phyloP scores from a whole-genome alignment of 345 rosid genomes.

The Clausena lansium region DNA sequence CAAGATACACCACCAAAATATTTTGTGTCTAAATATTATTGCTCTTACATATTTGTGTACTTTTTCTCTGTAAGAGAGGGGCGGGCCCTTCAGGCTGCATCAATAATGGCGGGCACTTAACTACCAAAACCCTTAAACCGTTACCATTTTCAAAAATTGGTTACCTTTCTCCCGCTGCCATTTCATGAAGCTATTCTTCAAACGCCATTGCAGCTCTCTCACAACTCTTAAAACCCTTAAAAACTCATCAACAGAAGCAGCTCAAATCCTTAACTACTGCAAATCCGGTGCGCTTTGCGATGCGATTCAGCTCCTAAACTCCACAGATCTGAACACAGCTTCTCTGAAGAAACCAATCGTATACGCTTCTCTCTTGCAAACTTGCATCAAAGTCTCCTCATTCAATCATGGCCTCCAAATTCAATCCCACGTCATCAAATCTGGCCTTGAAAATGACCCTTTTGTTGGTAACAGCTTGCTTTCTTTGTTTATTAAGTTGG shows the following conservation, averaged over 20 bases:
- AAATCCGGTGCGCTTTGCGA: conserved; percentile 47
- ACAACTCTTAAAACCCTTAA: conserved; percentile 22
- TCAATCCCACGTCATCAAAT: conserved; percentile 71
- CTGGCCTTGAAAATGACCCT: conserved; percentile 71
- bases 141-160: not conserved
- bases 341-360: conserved; percentile 45
- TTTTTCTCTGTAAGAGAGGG: too few relatives aligned
- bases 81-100: too few relatives aligned
- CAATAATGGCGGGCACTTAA: too few relatives aligned
- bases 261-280: conserved; percentile 50
- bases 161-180: not conserved
- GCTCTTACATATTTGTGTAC: too few relatives aligned
- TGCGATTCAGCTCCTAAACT: conserved; percentile 60
- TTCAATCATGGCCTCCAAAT: conserved; percentile 68
- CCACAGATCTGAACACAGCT: conserved; percentile 26
- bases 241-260: conserved; percentile 22
- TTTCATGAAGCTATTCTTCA: conserved; percentile 45
- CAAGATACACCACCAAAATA: too few relatives aligned
- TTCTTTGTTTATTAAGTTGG: conserved; percentile 69
- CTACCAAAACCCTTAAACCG: not conserved
- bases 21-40: too few relatives aligned
- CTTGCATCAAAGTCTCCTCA: conserved; percentile 51
- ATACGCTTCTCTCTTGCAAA: conserved; percentile 73
- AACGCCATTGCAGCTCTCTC: conserved; percentile 44
- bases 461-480: conserved; percentile 84